Conservation (phyloP, 2,329 filamentous ascomycete species). For the Sporothrix protearum region DNA sequence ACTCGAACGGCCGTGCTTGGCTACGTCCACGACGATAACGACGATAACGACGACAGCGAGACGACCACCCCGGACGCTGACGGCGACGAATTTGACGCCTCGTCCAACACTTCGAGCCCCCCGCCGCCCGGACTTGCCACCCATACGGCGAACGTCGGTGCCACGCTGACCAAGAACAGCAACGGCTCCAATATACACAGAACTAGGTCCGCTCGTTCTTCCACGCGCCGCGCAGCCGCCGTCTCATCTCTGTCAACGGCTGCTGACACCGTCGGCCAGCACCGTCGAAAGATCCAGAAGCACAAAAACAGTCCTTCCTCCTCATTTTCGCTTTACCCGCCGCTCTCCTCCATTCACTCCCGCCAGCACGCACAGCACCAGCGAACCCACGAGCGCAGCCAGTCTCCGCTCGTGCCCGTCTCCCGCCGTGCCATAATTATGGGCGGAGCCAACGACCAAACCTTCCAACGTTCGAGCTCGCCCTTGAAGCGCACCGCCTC, state of each 20-base stretch:
- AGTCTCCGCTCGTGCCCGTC: slow-evolving; percentile 50
- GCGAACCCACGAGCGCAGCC: slow-evolving; percentile 40
- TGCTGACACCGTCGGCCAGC: slow-evolving; percentile 10
- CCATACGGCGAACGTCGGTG: not conserved
- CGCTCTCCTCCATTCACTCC: slow-evolving; percentile 30
- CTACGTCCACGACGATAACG: slow-evolving; percentile 2
- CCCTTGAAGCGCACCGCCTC: slow-evolving; percentile 62
- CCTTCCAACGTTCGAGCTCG: slow-evolving; percentile 59
- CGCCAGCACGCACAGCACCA: slow-evolving; percentile 12
- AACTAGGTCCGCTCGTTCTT: not conserved
- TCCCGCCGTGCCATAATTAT: slow-evolving; percentile 57
- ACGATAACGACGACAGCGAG: slow-evolving; percentile 16
- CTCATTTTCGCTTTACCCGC: slow-evolving; percentile 4
- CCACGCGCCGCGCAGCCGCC: not conserved
- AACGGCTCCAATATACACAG: not conserved
- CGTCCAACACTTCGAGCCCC: slow-evolving; percentile 17
- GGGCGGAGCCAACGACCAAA: slow-evolving; percentile 54
- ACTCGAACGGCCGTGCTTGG: slow-evolving; percentile 33
- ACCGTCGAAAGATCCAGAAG: not conserved
- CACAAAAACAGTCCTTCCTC: not conserved
- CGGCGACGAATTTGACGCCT: slow-evolving; percentile 3
- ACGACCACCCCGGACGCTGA: slow-evolving; percentile 17
- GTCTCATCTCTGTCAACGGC: not conserved
- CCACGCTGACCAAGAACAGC: not conserved
- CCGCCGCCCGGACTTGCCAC: not conserved